Base-by-base conservation (phyloP, 2,329 filamentous ascomycete species). In the Seiridium cupressi region DNA sequence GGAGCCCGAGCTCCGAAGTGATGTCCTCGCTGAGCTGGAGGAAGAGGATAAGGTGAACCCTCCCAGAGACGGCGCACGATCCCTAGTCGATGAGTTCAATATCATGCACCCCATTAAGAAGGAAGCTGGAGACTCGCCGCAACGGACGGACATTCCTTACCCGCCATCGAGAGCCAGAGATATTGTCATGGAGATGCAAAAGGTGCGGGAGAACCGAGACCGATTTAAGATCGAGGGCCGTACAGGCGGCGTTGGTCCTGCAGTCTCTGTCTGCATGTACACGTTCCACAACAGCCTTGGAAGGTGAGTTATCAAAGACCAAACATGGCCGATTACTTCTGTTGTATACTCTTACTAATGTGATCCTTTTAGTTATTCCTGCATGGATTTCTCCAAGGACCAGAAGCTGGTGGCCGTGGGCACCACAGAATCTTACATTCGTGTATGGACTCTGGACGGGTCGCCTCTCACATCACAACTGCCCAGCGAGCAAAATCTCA, bases 231-330 rank as follows among this genome's bases (percentile, higher is more conserved):
- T 98, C 60, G 91, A 96, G 61, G 87, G 89, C 26, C 86, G 90
- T 40, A 94, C 91, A 10, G 91, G 92, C 13, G 94, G 93, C 7
- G 84, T 93, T 55, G 92, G 93, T 11, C 87, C 92, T 58, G 88
- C 89, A 34, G 83, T 97, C 61, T 96, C 93, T 69, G 89, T 96
- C 32, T 95, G 92, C 80, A 98, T 98, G 91, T 97, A 96, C 73
- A 99, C 95, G 0, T 97, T 98, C 71, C 95, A 99, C 79, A 99
- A 99, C 74, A 96, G 92, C 0, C 89, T 93, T 64, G 93, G 96
- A 74, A 90, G 87, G 92, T 93, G 78, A 79, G 86, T 74, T 49
- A n/a, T 26, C 31, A 10, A 44, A 26, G 32, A 40, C 9, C 8
- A 6, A 9, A 9, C 34, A 32, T 2, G 5, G 32, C 32, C 18